Evolutionary conservation across 768 basidiomycete genomes (phyloP).

Genomic region (Arthromyces matolae): DNA sequence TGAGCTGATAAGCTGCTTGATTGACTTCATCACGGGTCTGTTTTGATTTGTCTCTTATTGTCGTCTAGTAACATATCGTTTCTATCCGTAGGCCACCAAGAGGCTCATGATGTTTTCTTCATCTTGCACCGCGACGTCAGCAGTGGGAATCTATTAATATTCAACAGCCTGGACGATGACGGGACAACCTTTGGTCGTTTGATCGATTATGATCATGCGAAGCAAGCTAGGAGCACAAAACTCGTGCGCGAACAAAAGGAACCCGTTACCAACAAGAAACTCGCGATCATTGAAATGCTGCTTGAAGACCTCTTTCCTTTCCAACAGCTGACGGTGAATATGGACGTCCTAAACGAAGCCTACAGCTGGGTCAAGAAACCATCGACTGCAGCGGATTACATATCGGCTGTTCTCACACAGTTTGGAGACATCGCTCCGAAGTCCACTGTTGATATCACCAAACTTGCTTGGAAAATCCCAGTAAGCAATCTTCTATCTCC

Average conservation of each 20-base stretch:
- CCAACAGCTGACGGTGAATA: neutral
- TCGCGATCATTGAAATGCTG: neutral
- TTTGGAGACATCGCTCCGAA: neutral
- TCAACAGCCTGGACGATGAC: neutral
- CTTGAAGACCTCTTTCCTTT: accelerated
- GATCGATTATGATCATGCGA: slow-evolving; percentile 6
- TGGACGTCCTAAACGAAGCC: neutral
- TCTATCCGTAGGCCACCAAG: neutral
- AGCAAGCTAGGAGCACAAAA: neutral
- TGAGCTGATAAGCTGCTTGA: neutral
- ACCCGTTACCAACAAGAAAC: neutral
- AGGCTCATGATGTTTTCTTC: neutral
- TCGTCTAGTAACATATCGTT: neutral
- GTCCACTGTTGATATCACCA: neutral
- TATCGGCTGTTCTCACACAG: neutral
- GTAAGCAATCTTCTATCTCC: too few species aligned
- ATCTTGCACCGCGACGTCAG: slow-evolving; percentile 2
- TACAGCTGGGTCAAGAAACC: neutral
- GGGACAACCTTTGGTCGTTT: neutral
- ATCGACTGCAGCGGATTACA: neutral
- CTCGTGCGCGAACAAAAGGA: neutral
- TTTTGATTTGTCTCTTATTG: neutral
- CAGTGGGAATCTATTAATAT: slow-evolving; percentile 1
- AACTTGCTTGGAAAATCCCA: too few species aligned
- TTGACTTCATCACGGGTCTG: neutral